Evolutionary conservation across 768 basidiomycete genomes (phyloP), one percentile per base, ranked within the genome.

Genomic region (Boletus pseudopeckii): DNA sequence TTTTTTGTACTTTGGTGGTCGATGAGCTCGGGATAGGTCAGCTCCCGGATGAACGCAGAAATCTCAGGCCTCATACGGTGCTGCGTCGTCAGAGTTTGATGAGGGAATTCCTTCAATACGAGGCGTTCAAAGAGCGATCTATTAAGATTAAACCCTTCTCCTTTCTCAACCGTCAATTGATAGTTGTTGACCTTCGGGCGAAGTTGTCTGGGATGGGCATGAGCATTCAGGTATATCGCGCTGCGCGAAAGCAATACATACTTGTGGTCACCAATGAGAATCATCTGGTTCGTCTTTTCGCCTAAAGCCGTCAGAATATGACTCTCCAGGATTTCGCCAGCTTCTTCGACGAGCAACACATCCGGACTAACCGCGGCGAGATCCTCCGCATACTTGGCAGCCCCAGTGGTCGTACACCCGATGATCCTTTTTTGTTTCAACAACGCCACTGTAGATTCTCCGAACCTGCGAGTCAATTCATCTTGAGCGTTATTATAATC

Each of bases 51-150:
- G 28, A 87, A 74, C 0, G 75, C 63, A 9, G 87, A 85, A n/a
- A 88, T 88, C 60, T 88, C 86, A 0, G 86, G 87, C 3, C 86
- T 72, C 86, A 88, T 88, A 7, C 86, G 80, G 59, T 89, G 86
- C 53, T 89, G 86, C 37, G 75, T 64, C 1, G 63, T 58, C 15
- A 89, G 74, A 0, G 77, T 82, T 52, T 71, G 61, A 60, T 88
- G 87, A 3, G 86, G 86, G 57, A 82, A 88, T 0, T 75, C 79
- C 55, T 78, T 77, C 7, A 82, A 61, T 24, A 87, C 81, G 7
- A 88, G 77, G 7, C 86, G 81, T 58, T 89, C 86, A 56, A 89
- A 89, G 4, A 89, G 72, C 0, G 84, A 86, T 42, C 74, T 67
- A 53, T 89, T 88, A 5, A 89, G 75, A 52, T 88, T 82, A 52